Evolutionary conservation across 2,329 filamentous ascomycete genomes (phyloP).

Genomic region (Sphaerulina populicola): DNA sequence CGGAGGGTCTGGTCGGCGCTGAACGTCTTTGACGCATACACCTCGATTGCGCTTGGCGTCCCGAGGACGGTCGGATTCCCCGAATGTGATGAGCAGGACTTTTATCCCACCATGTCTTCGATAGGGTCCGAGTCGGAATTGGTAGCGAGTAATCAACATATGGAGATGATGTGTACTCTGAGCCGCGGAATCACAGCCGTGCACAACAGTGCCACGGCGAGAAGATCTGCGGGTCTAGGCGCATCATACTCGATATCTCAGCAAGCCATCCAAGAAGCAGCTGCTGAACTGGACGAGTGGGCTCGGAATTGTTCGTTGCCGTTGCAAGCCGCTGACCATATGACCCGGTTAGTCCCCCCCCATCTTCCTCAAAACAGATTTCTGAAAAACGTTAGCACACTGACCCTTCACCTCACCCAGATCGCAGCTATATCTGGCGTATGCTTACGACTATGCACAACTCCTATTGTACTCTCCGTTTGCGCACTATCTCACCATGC

Average conservation of each 20-base stretch:
- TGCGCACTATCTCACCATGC: conserved; percentile 12
- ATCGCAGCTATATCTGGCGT: conserved; percentile 15
- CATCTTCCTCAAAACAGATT: no score
- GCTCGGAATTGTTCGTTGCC: conserved; percentile 8
- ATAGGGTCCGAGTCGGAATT: conserved; percentile 11
- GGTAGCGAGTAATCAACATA: conserved; percentile 10
- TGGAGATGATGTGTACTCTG: conserved; percentile 14
- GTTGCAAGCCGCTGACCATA: conserved; percentile 9
- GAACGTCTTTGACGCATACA: conserved; percentile 12
- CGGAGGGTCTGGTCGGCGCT: conserved; percentile 16
- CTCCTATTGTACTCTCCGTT: conserved; percentile 17
- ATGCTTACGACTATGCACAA: conserved; percentile 14
- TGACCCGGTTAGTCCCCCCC: conserved; percentile 12
- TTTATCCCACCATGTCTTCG: conserved; percentile 6
- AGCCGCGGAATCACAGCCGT: conserved; percentile 3
- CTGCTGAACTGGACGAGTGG: conserved; percentile 14
- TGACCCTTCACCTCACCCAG: conserved; percentile 3
- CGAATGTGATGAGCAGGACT: neutral
- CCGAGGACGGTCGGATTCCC: conserved; percentile 4
- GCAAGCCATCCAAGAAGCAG: conserved; percentile 3
- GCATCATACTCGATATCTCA: conserved; percentile 5
- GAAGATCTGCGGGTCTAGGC: conserved; percentile 1
- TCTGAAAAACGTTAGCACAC: no score
- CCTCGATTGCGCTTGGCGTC: conserved; percentile 12
- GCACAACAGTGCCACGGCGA: conserved; percentile 1